Evolutionary conservation across 2,329 filamentous ascomycete species (phyloP).

Genomic region (Pseudocercospora vitis): DNA sequence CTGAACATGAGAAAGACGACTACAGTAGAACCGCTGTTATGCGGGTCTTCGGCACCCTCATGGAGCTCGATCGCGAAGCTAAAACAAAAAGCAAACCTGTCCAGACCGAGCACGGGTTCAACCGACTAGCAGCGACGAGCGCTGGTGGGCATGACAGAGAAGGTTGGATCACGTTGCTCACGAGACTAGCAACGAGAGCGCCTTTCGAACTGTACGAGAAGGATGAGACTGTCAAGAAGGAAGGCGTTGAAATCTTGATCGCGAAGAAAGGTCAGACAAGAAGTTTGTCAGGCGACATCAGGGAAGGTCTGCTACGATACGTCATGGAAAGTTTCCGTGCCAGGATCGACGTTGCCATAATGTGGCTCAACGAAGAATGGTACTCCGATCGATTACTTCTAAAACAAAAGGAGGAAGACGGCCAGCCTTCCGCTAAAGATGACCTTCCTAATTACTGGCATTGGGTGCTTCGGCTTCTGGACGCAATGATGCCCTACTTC

Average conservation of each 20-base stretch:
- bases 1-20: conserved; percentile 67
- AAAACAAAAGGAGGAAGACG: conserved; percentile 34
- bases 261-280: conserved; percentile 33
- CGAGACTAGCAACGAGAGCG: conserved; percentile 78
- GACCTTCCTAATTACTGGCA: conserved; percentile 32
- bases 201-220: conserved; percentile 61
- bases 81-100: conserved; percentile 48
- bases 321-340: conserved; percentile 88
- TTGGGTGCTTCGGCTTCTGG: conserved; percentile 59
- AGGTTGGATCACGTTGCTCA: conserved; percentile 86
- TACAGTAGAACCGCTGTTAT: conserved; percentile 72
- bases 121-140: conserved; percentile 67
- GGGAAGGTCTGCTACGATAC: conserved; percentile 79
- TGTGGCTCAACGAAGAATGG: conserved; percentile 97
- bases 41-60: conserved; percentile 76
- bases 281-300: conserved; percentile 67
- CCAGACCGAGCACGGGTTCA: conserved; percentile 65
- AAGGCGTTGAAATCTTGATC: conserved; percentile 32
- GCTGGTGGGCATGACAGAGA: conserved; percentile 76
- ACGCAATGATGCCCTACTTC: conserved; percentile 87
- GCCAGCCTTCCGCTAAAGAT: conserved; percentile 15
- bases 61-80: conserved; percentile 68
- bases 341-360: conserved; percentile 84
- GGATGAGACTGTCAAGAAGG: conserved; percentile 29
- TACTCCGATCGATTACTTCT: conserved; percentile 75